These are phyloP conservation scores for Umbellularia californica DNA, from an alignment of 164 flowering plant species.

Conservation along the genomic window DNA sequence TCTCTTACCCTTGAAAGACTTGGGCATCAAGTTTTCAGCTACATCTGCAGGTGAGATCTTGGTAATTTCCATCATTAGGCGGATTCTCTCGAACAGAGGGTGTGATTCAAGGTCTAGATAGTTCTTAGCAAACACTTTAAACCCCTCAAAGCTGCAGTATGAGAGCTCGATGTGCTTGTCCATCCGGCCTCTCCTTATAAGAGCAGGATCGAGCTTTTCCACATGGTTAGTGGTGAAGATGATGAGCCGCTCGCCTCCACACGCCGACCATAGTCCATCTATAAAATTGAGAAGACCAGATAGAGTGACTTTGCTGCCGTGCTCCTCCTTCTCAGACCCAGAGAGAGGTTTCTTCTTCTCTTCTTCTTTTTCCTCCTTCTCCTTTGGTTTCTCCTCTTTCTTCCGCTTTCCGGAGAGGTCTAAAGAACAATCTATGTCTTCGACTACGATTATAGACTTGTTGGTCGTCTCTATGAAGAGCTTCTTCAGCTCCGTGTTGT, in stretches of 20 bases:
- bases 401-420: conserved; percentile 53
- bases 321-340: conserved; percentile 23
- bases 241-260: conserved; percentile 58
- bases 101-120: conserved; percentile 39
- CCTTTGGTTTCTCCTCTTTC: conserved; percentile 26
- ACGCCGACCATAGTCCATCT: conserved; percentile 71
- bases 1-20: conserved; percentile 16
- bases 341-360: conserved; percentile 13
- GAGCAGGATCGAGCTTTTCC: conserved; percentile 57
- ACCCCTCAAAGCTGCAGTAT: conserved; percentile 46
- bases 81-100: conserved; percentile 31
- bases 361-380: conserved; percentile 18
- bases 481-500: conserved; percentile 50
- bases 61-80: conserved; percentile 23
- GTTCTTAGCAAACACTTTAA: conserved; percentile 50
- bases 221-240: conserved; percentile 62
- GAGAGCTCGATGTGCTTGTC: conserved; percentile 67
- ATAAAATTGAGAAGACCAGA: conserved; percentile 70
- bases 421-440: conserved; percentile 74
- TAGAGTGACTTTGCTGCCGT: conserved; percentile 49
- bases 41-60: conserved; percentile 63
- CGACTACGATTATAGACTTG: conserved; percentile 54
- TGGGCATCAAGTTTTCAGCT: conserved; percentile 57
- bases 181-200: conserved; percentile 56
- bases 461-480: conserved; percentile 46